Conservation (phyloP, 805 yeast genomes). For the Naumovozyma baii region DNA sequence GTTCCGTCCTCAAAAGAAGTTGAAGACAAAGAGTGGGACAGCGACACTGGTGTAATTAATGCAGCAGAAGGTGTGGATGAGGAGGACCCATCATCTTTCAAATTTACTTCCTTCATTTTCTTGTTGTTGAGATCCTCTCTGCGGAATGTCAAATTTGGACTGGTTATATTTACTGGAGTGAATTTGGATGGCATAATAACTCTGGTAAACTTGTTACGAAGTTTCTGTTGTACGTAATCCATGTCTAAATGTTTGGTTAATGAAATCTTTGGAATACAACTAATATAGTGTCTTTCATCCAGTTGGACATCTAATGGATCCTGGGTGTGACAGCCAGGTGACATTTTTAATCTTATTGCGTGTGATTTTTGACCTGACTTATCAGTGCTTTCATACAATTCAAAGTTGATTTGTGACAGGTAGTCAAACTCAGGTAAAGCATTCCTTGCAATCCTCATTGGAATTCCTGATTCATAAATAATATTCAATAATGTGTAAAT, state of each 20-base stretch:
- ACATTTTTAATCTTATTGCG: conserved; percentile 79
- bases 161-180: conserved; percentile 78
- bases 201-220: conserved; percentile 72
- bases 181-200: conserved; percentile 86
- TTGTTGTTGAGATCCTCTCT: conserved; percentile 6
- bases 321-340: conserved; percentile 97
- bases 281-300: conserved; percentile 92
- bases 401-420: conserved; percentile 88
- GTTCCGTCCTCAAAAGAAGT: conserved; percentile 14
- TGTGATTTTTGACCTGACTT: conserved; percentile 67
- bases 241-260: conserved; percentile 89
- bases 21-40: conserved; percentile 11
- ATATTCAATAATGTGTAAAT: conserved; percentile 88
- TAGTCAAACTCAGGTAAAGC: conserved; percentile 95
- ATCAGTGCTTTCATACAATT: conserved; percentile 76
- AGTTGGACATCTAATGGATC: conserved; percentile 95
- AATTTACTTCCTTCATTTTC: background rate
- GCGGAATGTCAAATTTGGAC: conserved; percentile 39
- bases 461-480: conserved; percentile 82
- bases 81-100: background rate
- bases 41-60: conserved; percentile 7
- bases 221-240: conserved; percentile 74
- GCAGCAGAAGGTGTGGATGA: conserved; percentile 1
- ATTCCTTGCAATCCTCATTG: conserved; percentile 90
- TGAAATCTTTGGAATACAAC: conserved; percentile 85